Evolutionary conservation across 129 eudicot genomes (phyloP).

Genomic region (Tanacetum coccineum): DNA sequence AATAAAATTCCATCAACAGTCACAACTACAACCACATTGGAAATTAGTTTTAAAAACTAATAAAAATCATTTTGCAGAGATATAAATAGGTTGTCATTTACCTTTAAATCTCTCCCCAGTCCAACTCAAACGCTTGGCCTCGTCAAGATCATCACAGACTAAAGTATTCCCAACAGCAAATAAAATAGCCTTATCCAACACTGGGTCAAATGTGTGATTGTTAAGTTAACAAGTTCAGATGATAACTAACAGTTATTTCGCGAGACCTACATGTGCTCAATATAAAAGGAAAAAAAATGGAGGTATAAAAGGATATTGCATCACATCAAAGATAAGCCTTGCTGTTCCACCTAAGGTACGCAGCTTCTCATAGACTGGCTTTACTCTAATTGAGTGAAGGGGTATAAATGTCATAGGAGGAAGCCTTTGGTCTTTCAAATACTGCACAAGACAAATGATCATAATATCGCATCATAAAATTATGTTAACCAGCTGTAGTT

Average conservation of each 20-base stretch:
- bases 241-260: background rate
- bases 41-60: conserved; percentile 1
- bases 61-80: background rate
- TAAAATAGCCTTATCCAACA: conserved; percentile 78
- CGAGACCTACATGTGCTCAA: background rate
- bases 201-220: conserved; percentile 70
- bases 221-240: conserved; percentile 48
- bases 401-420: conserved; percentile 99
- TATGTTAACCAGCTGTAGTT: background rate
- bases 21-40: conserved; percentile 61
- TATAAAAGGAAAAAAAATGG: conserved; percentile 1
- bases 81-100: conserved; percentile 21
- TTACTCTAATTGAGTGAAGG: conserved; percentile 87
- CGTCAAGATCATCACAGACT: conserved; percentile 91
- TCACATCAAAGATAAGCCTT: conserved; percentile 82
- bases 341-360: conserved; percentile 94
- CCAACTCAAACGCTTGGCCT: conserved; percentile 95
- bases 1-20: conserved; percentile 88
- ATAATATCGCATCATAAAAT: conserved; percentile 6
- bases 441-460: conserved; percentile 46
- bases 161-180: conserved; percentile 97
- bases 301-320: conserved; percentile 73
- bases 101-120: conserved; percentile 91
- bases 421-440: conserved; percentile 95
- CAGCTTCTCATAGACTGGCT: conserved; percentile 78